Evolutionary conservation across 352 stramenopile species (phyloP).

Genomic region (Phytophthora cactorum): DNA sequence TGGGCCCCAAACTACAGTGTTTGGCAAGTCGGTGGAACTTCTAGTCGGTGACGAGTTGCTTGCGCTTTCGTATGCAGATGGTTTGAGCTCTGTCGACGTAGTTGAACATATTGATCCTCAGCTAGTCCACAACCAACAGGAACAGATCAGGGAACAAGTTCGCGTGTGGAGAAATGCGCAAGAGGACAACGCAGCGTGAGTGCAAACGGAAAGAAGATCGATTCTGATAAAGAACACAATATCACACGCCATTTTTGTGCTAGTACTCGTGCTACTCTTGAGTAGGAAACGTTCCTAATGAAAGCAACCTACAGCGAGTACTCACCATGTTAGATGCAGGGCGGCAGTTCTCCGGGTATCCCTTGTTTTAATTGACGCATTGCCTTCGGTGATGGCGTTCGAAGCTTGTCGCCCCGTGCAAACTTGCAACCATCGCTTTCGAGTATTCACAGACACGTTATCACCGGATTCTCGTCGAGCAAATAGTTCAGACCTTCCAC

Average conservation of each 20-base stretch:
- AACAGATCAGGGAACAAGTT: slow-evolving; percentile 23
- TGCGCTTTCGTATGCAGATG: slow-evolving; percentile 11
- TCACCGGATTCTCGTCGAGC: background rate
- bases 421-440: no score
- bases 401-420: no score
- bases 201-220: background rate
- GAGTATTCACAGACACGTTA: no score
- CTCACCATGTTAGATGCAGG: no score
- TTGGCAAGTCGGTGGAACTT: slow-evolving; percentile 31
- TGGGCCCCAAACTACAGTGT: slow-evolving; percentile 38
- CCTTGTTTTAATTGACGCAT: no score
- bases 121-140: slow-evolving; percentile 9
- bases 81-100: background rate
- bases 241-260: background rate
- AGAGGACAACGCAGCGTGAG: background rate
- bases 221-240: slow-evolving; percentile 2
- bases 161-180: slow-evolving; percentile 14
- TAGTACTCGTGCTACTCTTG: no score
- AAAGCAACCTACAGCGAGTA: no score
- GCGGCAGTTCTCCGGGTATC: no score
- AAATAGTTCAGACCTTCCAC: no score
- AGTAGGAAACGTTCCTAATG: no score
- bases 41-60: slow-evolving; percentile 37
- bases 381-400: no score
- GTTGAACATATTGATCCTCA: slow-evolving; percentile 4